A percentile compares a stretch with the other conserved stretches of the same genome.
Conservation (phyloP, 768 basidiomycete genomes). For the Pulveroboletus sp. region DNA sequence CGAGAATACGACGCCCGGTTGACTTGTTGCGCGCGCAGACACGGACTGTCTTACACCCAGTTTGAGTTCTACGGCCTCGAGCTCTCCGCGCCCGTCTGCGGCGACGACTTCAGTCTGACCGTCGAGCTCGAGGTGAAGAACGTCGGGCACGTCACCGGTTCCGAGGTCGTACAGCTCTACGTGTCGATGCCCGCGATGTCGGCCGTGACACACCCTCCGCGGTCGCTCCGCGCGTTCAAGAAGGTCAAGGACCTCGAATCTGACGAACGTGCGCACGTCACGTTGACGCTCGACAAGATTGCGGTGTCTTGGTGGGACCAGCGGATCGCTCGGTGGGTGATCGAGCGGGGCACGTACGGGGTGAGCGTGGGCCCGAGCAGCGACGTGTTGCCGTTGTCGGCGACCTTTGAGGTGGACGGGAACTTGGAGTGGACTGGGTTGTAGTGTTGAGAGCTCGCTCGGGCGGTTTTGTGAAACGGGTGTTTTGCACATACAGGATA, state of each 20-base stretch:
- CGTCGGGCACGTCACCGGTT: conserved; percentile 55
- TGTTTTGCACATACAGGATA: not conserved
- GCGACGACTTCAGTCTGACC: conserved; percentile 44
- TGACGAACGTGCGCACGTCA: conserved; percentile 38
- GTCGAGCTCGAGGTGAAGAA: conserved; percentile 57
- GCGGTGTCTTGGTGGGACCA: conserved; percentile 67
- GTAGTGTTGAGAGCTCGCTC: no score
- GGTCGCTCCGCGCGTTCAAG: conserved; percentile 62
- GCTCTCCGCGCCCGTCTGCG: conserved; percentile 43
- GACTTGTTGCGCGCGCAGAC: conserved; percentile 40
- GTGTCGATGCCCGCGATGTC: conserved; percentile 53
- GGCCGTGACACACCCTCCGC: conserved; percentile 49
- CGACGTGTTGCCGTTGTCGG: conserved; percentile 32
- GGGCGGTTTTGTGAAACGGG: not conserved
- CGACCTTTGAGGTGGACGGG: conserved; percentile 33
- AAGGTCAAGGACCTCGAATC: conserved; percentile 54
- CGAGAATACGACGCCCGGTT: not conserved
- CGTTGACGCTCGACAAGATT: conserved; percentile 56
- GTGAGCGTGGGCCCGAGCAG: conserved; percentile 46
- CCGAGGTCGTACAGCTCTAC: conserved; percentile 73
- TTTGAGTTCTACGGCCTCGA: conserved; percentile 53
- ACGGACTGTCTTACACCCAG: conserved; percentile 72
- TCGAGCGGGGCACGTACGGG: conserved; percentile 47
- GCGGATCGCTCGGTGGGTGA: conserved; percentile 42
- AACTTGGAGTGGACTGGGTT: conserved; percentile 70